These are phyloP conservation scores for Arbutus unedo DNA, from an alignment of 148 eudicot genomes.

Conservation along the genomic window DNA sequence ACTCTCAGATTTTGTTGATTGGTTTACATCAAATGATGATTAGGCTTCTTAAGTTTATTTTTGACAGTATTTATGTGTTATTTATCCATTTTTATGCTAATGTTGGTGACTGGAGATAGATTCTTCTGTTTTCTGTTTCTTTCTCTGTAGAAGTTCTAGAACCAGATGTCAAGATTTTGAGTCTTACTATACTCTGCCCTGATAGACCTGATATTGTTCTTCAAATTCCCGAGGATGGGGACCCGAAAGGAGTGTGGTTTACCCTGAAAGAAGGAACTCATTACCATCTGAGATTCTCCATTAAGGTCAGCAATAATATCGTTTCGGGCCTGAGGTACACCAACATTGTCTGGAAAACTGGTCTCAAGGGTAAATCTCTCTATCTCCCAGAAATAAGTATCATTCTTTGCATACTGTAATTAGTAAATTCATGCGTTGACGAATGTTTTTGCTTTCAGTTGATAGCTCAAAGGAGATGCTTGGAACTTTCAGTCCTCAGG, in stretches of 20 bases:
- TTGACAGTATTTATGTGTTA: background rate
- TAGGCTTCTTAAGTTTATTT: background rate
- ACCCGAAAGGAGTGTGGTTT: slow-evolving; percentile 68
- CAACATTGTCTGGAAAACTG: slow-evolving; percentile 82
- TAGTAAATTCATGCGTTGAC: background rate
- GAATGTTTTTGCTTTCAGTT: slow-evolving; percentile 30
- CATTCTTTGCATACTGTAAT: background rate
- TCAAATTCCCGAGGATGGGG: slow-evolving; percentile 46
- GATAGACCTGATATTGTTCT: slow-evolving; percentile 60
- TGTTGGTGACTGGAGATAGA: too few relatives aligned
- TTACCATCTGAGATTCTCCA: slow-evolving; percentile 58
- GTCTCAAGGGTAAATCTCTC: slow-evolving; percentile 57
- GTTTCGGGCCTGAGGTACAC: slow-evolving; percentile 78
- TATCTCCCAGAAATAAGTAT: background rate
- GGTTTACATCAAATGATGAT: background rate
- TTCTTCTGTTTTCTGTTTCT: background rate
- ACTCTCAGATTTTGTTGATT: background rate
- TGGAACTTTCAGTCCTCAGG: slow-evolving; percentile 72
- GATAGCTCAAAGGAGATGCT: slow-evolving; percentile 75
- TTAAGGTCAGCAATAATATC: slow-evolving; percentile 66
- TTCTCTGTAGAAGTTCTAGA: slow-evolving; percentile 46
- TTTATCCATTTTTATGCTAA: too few relatives aligned
- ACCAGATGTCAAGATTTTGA: slow-evolving; percentile 66
- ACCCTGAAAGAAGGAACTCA: slow-evolving; percentile 83
- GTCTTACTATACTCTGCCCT: slow-evolving; percentile 56